Percentiles rank a stretch among this genome's conserved stretches.
These are phyloP conservation scores for Ambrosia artemisiifolia DNA, from an alignment of 129 eudicot genomes.

Conservation along the genomic window DNA sequence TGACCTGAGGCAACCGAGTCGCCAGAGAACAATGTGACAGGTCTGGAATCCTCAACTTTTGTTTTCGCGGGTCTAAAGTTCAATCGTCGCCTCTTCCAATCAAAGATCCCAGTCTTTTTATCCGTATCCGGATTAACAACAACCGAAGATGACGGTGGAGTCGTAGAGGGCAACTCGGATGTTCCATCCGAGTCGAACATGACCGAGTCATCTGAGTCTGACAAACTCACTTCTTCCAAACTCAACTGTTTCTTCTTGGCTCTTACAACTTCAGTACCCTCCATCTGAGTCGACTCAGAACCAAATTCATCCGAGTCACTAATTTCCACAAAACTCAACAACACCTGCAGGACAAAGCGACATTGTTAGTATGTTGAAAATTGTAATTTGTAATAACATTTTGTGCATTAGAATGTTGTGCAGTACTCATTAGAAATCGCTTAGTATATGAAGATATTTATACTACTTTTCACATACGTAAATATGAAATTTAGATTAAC, in stretches of 20 bases:
- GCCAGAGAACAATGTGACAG: neutral
- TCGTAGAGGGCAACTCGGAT: conserved; percentile 20
- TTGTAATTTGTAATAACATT: neutral
- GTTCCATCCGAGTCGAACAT: conserved; percentile 28
- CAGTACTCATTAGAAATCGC: neutral
- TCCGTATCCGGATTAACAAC: conserved; percentile 14
- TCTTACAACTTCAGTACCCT: neutral
- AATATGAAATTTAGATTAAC: too few relatives aligned
- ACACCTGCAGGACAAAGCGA: conserved; percentile 24
- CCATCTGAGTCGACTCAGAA: conserved; percentile 14
- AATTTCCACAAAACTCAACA: conserved; percentile 49
- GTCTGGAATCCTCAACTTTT: conserved; percentile 12
- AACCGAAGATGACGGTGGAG: conserved; percentile 19
- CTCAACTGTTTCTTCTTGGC: conserved; percentile 28
- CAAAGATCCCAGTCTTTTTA: conserved; percentile 52
- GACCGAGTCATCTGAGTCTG: conserved; percentile 33
- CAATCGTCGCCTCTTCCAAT: conserved; percentile 64
- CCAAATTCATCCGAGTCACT: conserved; percentile 23
- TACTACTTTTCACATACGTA: too few relatives aligned
- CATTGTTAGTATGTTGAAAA: neutral
- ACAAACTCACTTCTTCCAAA: conserved; percentile 31
- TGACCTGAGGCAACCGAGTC: neutral
- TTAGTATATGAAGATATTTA: too few relatives aligned
- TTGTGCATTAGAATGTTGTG: neutral
- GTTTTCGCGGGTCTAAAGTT: conserved; percentile 25